Evolutionary conservation across 208 protist species (phyloP), one percentile per base, ranked within the genome.

Genomic region (Trypanosoma rangeli): DNA sequence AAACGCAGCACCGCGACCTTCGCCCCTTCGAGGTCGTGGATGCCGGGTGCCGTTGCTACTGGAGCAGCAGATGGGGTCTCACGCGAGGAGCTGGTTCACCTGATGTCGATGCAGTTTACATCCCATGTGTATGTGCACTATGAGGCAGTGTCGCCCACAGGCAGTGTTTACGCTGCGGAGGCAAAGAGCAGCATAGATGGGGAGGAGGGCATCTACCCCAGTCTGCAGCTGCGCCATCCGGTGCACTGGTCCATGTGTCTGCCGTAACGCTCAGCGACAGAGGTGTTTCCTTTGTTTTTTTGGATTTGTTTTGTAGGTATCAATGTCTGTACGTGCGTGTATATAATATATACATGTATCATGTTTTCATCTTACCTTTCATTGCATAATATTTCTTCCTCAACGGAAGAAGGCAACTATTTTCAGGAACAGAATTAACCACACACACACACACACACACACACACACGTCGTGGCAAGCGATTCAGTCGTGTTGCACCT

Each of bases 91-190:
- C 64, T 90, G 12, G 55, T 80, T 53, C 58, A 79, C n/a, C 64
- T 93, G 8, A 60, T 93, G 29, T 82, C 79, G 15, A 75, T 59
- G 53, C 57, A 56, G 26, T 93, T 86, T 74, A 54, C 81, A 44
- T 84, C 87, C 33, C 73, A 93, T 60, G 54, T 86, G n/a, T 88
- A 84, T 76, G 79, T 93, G 50, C 76, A 88, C 70, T 93, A 87
- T 54, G 56, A 85, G 16, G 48, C 81, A 20, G 71, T 67, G 8
- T 31, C 33, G 58, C 13, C 59, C 7, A 64, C 48, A 50, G 39
- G 49, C 33, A 37, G 52, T 46, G 59, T 35, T 48, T 26, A 0
- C 35, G 16, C 13, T 64, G 26, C 20, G 26, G 9, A 5, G 37
- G 26, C 42, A 31, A 63, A 39, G 16, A 49, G 35, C 42, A 28